Conservation (phyloP, 73 alveolate genomes). For the Urostyla sp. region DNA sequence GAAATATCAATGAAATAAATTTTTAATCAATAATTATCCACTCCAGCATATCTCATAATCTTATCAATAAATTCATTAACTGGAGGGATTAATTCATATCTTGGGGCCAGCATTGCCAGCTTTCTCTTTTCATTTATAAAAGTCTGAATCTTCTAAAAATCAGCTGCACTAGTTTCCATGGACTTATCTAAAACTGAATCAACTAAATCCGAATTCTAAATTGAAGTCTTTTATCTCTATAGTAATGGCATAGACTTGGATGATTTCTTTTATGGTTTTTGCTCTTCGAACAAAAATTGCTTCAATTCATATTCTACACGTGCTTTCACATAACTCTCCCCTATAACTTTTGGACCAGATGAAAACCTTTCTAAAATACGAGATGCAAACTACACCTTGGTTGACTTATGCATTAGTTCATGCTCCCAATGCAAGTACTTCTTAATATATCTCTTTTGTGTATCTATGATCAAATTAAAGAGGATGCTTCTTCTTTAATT, state of each 20-base stretch:
- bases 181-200: neutral
- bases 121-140: slow-evolving; percentile 1
- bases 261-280: too few relatives aligned
- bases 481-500: neutral
- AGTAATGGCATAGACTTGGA: neutral
- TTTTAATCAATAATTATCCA: too few relatives aligned
- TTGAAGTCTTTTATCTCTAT: neutral
- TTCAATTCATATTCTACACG: slow-evolving; percentile 1
- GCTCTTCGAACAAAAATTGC: too few relatives aligned
- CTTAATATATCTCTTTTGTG: neutral
- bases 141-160: neutral
- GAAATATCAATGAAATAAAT: too few relatives aligned
- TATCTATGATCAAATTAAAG: neutral
- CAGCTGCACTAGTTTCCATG: neutral
- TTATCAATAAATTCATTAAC: slow-evolving; percentile 15
- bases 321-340: slow-evolving; percentile 14
- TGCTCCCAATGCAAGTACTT: slow-evolving; percentile 16
- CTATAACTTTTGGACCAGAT: neutral
- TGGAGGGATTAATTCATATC: neutral
- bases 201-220: neutral
- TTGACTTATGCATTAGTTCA: neutral
- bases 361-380: slow-evolving; percentile 26
- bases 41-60: too few relatives aligned
- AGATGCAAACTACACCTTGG: slow-evolving; percentile 4
- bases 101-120: slow-evolving; percentile 22